These are phyloP conservation scores for Colletotrichum siamense DNA, from an alignment of 2,329 filamentous ascomycete species.

Conservation along the genomic window DNA sequence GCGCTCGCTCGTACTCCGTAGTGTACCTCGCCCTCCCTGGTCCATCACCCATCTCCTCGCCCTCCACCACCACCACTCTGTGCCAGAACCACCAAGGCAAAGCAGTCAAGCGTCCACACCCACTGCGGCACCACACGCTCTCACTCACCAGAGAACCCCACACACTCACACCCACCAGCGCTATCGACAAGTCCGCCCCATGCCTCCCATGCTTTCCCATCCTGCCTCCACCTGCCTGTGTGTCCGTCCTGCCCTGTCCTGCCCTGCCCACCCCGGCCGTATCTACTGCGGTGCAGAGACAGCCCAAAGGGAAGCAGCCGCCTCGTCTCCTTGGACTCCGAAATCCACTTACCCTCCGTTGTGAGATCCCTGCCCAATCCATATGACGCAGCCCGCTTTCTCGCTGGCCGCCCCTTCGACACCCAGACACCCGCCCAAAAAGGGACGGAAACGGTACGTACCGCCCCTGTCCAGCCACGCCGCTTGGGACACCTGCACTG, in stretches of 20 bases:
- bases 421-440: constrained; percentile 17
- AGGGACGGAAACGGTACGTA: constrained; percentile 13
- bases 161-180: not conserved
- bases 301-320: constrained; percentile 9
- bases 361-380: constrained; percentile 37
- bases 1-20: not conserved
- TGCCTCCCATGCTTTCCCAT: not conserved
- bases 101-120: constrained; percentile 3
- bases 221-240: not conserved
- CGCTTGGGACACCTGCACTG: constrained; percentile 14
- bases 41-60: not conserved
- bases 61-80: not conserved
- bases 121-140: not conserved
- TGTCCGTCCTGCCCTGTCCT: not conserved
- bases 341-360: constrained; percentile 29
- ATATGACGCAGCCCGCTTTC: constrained; percentile 29
- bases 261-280: not conserved
- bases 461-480: constrained; percentile 11
- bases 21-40: not conserved
- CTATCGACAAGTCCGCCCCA: constrained; percentile 20
- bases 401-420: not conserved
- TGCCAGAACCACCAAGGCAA: not conserved
- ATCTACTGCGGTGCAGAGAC: not conserved
- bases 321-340: constrained; percentile 17
- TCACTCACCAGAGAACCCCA: not conserved